These are phyloP conservation scores for Pterocarpus macrocarpus DNA, from an alignment of 306 rosid genomes.

Conservation along the genomic window DNA sequence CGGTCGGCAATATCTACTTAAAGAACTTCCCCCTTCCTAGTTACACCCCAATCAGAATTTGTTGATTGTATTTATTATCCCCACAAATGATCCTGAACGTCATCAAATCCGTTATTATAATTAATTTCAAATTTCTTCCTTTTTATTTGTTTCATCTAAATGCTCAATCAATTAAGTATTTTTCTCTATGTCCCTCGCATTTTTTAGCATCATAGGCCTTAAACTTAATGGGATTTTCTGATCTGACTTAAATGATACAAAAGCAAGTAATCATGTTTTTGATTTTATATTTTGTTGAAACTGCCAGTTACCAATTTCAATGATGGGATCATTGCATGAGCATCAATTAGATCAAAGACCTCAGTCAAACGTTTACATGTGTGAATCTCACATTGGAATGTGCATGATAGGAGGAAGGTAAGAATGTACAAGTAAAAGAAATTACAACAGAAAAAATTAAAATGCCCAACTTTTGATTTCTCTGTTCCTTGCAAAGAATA, in stretches of 20 bases:
- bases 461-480: conserved; percentile 57
- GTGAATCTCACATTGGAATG: conserved; percentile 52
- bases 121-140: no score
- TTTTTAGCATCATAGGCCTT: no score
- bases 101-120: no score
- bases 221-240: no score
- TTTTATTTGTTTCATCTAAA: no score
- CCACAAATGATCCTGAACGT: no score
- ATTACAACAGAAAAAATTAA: conserved; percentile 47
- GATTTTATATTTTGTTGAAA: neutral
- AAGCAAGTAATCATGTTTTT: neutral
- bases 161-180: no score
- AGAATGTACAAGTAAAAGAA: conserved; percentile 61
- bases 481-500: conserved; percentile 50
- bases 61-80: no score
- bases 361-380: conserved; percentile 54
- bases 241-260: neutral
- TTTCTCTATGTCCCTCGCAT: no score
- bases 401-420: conserved; percentile 60
- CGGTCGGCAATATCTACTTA: no score
- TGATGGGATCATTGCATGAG: neutral
- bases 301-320: neutral
- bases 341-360: conserved; percentile 24
- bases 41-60: no score
- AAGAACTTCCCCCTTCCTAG: neutral